These are phyloP conservation scores for Nannochloropsis salina DNA, from an alignment of 108 stramenopile species.

Conservation along the genomic window DNA sequence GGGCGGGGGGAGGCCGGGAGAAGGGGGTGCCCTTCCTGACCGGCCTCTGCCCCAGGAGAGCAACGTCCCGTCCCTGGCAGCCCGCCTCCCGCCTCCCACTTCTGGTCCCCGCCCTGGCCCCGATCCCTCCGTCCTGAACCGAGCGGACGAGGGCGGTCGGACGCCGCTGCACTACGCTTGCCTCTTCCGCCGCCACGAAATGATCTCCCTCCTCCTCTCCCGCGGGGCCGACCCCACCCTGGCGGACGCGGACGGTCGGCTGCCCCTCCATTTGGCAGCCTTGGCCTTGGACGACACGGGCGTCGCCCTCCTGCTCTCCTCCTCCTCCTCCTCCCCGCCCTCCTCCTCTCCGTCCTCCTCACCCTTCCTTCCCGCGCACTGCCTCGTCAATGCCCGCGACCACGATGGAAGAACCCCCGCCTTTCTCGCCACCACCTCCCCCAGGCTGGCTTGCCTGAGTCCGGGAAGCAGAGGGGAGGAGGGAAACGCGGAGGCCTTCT, in stretches of 20 bases:
- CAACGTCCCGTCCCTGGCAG: neutral
- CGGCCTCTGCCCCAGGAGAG: no score
- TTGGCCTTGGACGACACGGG: neutral
- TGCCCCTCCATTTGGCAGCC: neutral
- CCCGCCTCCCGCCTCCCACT: neutral
- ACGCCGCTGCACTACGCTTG: neutral
- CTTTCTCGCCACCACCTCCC: conserved; percentile 1
- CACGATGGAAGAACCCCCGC: neutral
- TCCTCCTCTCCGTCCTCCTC: neutral
- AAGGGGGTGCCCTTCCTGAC: no score
- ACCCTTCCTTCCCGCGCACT: neutral
- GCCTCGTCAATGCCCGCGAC: neutral
- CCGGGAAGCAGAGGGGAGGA: neutral
- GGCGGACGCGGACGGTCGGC: neutral
- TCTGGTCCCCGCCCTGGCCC: neutral
- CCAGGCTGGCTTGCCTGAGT: neutral
- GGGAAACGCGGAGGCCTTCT: neutral
- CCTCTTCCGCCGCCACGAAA: neutral
- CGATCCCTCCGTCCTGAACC: neutral
- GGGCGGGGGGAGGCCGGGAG: neutral
- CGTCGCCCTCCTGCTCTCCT: neutral
- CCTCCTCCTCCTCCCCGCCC: neutral
- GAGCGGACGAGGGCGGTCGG: neutral
- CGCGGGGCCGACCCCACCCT: neutral
- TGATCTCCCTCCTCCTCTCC: conserved; percentile 1